Conservation (phyloP, 352 stramenopile genomes). For the Globisporangium carolinianum region DNA sequence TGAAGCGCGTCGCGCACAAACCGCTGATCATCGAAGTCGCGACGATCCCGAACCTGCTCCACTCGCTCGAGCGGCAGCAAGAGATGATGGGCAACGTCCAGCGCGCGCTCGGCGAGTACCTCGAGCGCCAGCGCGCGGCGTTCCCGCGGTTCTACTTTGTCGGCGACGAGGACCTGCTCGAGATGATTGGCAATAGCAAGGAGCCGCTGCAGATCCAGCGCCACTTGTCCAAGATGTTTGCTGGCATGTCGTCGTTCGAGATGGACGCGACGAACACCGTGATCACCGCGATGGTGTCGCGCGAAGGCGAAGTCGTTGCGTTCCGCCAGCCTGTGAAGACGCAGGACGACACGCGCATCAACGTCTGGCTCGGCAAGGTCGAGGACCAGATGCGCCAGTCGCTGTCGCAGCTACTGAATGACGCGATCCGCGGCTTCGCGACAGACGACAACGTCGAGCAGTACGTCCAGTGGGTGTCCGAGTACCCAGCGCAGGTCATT, state of each 20-base stretch:
- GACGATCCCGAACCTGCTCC: constrained; percentile 87
- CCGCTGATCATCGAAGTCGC: constrained; percentile 95
- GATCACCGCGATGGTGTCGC: constrained; percentile 94
- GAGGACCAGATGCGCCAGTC: constrained; percentile 97
- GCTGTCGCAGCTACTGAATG: constrained; percentile 92
- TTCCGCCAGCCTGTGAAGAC: constrained; percentile 93
- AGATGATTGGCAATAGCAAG: constrained; percentile 99
- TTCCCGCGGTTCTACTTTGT: constrained; percentile 99
- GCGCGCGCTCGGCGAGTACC: constrained; percentile 98
- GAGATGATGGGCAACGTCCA: constrained; percentile 99
- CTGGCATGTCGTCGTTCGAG: constrained; percentile 92
- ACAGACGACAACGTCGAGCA: constrained; percentile 67
- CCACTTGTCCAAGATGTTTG: constrained; percentile 99
- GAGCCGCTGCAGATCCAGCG: constrained; percentile 97
- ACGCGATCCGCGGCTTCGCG: constrained; percentile 83
- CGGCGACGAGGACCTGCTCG: constrained; percentile 99
- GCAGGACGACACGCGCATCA: constrained; percentile 86
- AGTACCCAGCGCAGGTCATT: constrained; percentile 98
- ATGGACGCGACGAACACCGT: constrained; percentile 68
- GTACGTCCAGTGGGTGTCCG: constrained; percentile 96
- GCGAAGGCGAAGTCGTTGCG: constrained; percentile 97
- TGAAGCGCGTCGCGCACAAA: constrained; percentile 96
- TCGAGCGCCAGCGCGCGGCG: constrained; percentile 96
- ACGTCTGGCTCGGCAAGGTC: constrained; percentile 95
- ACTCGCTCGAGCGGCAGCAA: constrained; percentile 91